Percentiles rank a stretch among this genome's conserved stretches.
Evolutionary conservation across 805 yeast species (phyloP).

Genomic region (Ogataea ganodermae): DNA sequence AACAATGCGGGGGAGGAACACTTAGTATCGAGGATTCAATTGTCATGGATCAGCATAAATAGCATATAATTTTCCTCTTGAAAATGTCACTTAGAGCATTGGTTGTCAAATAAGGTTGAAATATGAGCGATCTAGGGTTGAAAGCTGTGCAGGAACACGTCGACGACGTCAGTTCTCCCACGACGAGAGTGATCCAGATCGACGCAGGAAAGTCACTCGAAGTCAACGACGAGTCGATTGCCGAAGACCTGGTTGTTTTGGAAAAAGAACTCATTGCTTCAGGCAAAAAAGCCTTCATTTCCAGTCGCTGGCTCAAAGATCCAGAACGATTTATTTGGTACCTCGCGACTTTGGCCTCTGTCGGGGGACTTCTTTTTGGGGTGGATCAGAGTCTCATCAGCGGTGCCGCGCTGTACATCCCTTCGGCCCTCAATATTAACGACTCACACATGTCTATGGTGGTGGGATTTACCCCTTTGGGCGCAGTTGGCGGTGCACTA

Average conservation of each 20-base stretch:
- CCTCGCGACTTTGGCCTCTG: slow-evolving; percentile 16
- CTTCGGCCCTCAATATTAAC: slow-evolving; percentile 8
- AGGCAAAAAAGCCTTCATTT: slow-evolving; percentile 11
- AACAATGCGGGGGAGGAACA: too few relatives aligned
- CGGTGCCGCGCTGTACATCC: slow-evolving; percentile 16
- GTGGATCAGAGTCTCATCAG: slow-evolving; percentile 18
- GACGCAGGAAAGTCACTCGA: slow-evolving; percentile 18
- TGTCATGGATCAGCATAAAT: too few relatives aligned
- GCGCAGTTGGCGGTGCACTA: slow-evolving; percentile 64
- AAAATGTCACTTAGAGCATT: too few relatives aligned
- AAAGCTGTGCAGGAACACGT: slow-evolving; percentile 13
- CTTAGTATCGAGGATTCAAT: too few relatives aligned
- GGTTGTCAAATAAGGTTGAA: neutral
- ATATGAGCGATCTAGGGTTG: slow-evolving; percentile 3
- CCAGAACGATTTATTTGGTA: slow-evolving; percentile 18
- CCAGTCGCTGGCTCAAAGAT: slow-evolving; percentile 15
- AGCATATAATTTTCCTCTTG: neutral
- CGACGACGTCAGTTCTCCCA: slow-evolving; percentile 3
- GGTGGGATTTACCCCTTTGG: slow-evolving; percentile 54
- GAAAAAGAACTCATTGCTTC: slow-evolving; percentile 11
- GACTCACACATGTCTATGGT: slow-evolving; percentile 15
- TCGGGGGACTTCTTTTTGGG: slow-evolving; percentile 19
- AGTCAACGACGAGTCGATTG: slow-evolving; percentile 11
- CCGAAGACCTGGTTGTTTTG: slow-evolving; percentile 6
- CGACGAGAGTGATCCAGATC: slow-evolving; percentile 9